A percentile compares a stretch with the other conserved stretches of the same genome.
These are phyloP conservation scores for Cenococcum geophilum DNA, from an alignment of 495 filamentous ascomycete species.

Conservation along the genomic window DNA sequence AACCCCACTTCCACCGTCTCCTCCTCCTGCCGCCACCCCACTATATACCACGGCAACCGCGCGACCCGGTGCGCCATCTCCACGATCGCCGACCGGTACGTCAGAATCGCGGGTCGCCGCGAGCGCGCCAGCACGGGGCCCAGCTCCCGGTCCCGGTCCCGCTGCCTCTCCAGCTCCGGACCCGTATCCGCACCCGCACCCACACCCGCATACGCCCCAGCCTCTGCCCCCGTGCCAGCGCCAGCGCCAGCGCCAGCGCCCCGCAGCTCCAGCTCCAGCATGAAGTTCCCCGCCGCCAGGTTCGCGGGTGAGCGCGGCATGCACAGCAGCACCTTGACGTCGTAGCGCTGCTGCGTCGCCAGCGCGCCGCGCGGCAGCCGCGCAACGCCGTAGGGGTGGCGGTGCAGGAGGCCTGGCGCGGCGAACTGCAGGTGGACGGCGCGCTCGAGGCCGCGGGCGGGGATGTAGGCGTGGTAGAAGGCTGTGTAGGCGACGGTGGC, in stretches of 20 bases:
- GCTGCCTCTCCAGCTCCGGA: no score
- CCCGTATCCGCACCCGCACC: no score
- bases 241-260: slow-evolving; percentile 28
- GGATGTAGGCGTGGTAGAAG: slow-evolving; percentile 80
- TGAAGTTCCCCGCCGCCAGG: slow-evolving; percentile 74
- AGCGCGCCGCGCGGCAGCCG: slow-evolving; percentile 30
- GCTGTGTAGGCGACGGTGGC: slow-evolving; percentile 62
- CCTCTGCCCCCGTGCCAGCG: slow-evolving; percentile 5
- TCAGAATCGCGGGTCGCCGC: slow-evolving; percentile 59
- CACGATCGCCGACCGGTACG: slow-evolving; percentile 58
- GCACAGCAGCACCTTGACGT: slow-evolving; percentile 52
- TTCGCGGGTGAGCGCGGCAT: slow-evolving; percentile 58
- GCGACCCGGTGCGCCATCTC: slow-evolving; percentile 46
- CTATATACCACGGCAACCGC: slow-evolving; percentile 53
- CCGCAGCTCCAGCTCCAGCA: slow-evolving; percentile 71
- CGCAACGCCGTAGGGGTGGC: slow-evolving; percentile 50
- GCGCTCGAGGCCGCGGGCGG: slow-evolving; percentile 57
- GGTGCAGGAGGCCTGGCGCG: not conserved
- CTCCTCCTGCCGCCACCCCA: slow-evolving; percentile 50
- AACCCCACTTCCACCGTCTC: slow-evolving; percentile 59
- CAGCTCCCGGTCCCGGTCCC: no score
- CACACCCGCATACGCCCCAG: no score
- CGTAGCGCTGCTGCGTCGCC: slow-evolving; percentile 54
- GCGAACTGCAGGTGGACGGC: slow-evolving; percentile 74
- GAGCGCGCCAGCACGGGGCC: slow-evolving; percentile 38